Evolutionary conservation across 495 filamentous ascomycete genomes (phyloP).

Genomic region (Aspergillus panamensis): DNA sequence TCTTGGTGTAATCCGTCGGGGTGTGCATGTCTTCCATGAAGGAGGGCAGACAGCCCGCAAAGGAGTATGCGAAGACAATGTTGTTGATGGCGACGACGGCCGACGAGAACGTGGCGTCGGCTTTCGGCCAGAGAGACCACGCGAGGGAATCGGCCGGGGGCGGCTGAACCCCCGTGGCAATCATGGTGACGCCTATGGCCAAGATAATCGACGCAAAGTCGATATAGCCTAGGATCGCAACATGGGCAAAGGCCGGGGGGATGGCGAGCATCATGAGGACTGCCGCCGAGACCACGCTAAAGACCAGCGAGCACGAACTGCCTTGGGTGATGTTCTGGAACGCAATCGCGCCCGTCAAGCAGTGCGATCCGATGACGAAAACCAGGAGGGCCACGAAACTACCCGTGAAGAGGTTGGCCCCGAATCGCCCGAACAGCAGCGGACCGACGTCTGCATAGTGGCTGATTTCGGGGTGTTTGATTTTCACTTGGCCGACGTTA

Average conservation of each 20-base stretch:
- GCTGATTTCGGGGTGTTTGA: slow-evolving; percentile 58
- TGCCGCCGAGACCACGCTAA: slow-evolving; percentile 56
- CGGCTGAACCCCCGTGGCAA: slow-evolving; percentile 52
- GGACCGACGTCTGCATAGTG: slow-evolving; percentile 63
- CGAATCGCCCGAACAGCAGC: slow-evolving; percentile 59
- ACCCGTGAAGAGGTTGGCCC: slow-evolving; percentile 55
- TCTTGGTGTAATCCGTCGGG: slow-evolving; percentile 58
- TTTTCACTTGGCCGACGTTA: slow-evolving; percentile 66
- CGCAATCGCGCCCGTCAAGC: slow-evolving; percentile 66
- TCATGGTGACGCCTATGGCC: slow-evolving; percentile 65
- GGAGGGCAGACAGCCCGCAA: slow-evolving; percentile 63
- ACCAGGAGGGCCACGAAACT: slow-evolving; percentile 59
- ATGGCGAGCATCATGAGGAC: slow-evolving; percentile 58
- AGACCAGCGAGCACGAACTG: slow-evolving; percentile 58
- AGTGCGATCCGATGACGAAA: slow-evolving; percentile 68
- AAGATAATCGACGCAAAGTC: slow-evolving; percentile 59
- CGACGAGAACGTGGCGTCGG: slow-evolving; percentile 30
- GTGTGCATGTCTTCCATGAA: slow-evolving; percentile 75
- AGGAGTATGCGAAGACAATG: slow-evolving; percentile 64
- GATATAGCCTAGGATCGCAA: slow-evolving; percentile 59
- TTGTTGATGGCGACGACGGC: slow-evolving; percentile 60
- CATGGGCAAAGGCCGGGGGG: slow-evolving; percentile 48
- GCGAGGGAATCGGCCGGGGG: slow-evolving; percentile 17
- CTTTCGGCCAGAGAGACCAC: slow-evolving; percentile 38
- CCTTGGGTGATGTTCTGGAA: slow-evolving; percentile 58